Percentiles rank a stretch among this genome's conserved stretches.
Conservation (phyloP, 345 rosid species). For the Passiflora organensis region DNA sequence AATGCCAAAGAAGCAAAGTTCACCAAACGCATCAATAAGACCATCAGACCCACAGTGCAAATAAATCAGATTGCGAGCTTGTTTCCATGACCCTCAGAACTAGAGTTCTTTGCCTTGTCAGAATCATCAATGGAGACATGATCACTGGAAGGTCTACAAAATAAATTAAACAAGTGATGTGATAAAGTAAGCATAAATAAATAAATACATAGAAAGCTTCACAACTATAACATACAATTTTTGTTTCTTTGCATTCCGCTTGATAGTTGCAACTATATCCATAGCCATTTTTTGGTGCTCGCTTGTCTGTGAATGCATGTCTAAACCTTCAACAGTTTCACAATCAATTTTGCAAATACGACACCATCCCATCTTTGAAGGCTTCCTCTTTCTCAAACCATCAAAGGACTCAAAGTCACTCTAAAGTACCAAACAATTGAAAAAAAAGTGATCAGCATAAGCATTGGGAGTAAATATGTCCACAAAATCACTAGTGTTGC, state of each 20-base stretch:
- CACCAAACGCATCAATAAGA: slow-evolving; percentile 18
- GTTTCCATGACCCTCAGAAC: slow-evolving; percentile 40
- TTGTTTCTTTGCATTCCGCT: slow-evolving; percentile 67
- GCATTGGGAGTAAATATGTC: neutral
- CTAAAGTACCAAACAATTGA: slow-evolving; percentile 25
- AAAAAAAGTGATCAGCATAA: neutral
- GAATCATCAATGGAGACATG: slow-evolving; percentile 37
- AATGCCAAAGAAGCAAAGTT: slow-evolving; percentile 32
- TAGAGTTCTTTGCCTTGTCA: slow-evolving; percentile 36
- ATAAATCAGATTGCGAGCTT: slow-evolving; percentile 30
- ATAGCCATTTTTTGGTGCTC: slow-evolving; percentile 68
- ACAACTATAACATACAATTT: slow-evolving; percentile 38
- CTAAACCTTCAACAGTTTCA: slow-evolving; percentile 65
- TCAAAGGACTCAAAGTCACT: slow-evolving; percentile 46
- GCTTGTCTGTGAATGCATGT: slow-evolving; percentile 65
- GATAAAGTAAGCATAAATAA: neutral
- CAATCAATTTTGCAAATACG: slow-evolving; percentile 76
- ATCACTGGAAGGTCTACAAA: slow-evolving; percentile 36
- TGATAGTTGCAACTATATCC: slow-evolving; percentile 57
- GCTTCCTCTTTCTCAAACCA: slow-evolving; percentile 48
- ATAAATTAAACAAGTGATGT: slow-evolving; percentile 9
- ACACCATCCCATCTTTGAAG: slow-evolving; percentile 63
- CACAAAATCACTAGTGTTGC: too few species aligned
- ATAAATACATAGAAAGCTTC: neutral
- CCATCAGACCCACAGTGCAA: slow-evolving; percentile 12